phyloP scores from a whole-genome alignment of 805 yeast species.

The Wickerhamiella bombiphila region DNA sequence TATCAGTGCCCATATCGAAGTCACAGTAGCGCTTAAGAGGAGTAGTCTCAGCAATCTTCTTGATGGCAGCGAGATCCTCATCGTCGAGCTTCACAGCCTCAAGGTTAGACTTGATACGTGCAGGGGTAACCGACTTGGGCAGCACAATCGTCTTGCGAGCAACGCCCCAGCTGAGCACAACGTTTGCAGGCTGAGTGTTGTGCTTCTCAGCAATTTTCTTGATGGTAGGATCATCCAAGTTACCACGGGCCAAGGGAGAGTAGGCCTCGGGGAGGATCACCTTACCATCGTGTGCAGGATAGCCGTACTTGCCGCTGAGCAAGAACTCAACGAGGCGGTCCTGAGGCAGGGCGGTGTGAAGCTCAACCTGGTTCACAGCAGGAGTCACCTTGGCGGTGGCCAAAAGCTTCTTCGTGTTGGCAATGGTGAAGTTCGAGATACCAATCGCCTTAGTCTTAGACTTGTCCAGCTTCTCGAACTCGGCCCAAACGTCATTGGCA shows the following conservation, averaged over 20 bases:
- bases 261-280: slow-evolving; percentile 56
- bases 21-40: slow-evolving; percentile 16
- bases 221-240: slow-evolving; percentile 46
- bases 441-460: slow-evolving; percentile 53
- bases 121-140: slow-evolving; percentile 56
- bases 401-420: slow-evolving; percentile 37
- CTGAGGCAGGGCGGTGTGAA: slow-evolving; percentile 62
- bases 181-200: slow-evolving; percentile 23
- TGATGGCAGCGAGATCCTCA: slow-evolving; percentile 29
- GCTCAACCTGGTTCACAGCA: slow-evolving; percentile 60
- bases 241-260: slow-evolving; percentile 57
- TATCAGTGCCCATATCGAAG: slow-evolving; percentile 11
- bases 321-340: slow-evolving; percentile 40
- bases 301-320: slow-evolving; percentile 22
- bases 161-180: slow-evolving; percentile 23
- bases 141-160: slow-evolving; percentile 44
- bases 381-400: slow-evolving; percentile 34
- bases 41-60: slow-evolving; percentile 11
- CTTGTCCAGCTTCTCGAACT: slow-evolving; percentile 42
- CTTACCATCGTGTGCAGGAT: slow-evolving; percentile 23
- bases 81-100: slow-evolving; percentile 28
- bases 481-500: slow-evolving; percentile 39
- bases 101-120: slow-evolving; percentile 37
- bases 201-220: slow-evolving; percentile 43
- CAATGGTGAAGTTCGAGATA: slow-evolving; percentile 54